Evolutionary conservation across 164 flowering plant genomes (phyloP), one percentile per base, ranked within the genome.

Genomic region (Piper betle): DNA sequence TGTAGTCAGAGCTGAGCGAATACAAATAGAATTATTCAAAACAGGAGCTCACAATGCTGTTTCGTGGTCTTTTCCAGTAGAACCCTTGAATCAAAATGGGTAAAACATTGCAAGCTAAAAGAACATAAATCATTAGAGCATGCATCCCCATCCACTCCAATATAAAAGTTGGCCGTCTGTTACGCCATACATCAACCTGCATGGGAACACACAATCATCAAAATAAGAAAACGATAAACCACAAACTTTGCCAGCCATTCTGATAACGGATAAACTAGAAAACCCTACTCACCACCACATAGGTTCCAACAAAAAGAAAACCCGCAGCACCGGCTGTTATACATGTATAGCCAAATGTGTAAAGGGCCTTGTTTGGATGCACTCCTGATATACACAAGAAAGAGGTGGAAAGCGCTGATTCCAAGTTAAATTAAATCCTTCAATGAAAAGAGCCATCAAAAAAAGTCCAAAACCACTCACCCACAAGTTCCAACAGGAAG

Each of bases 91-190:
- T 58, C 48, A 80, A 1, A 57, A 85, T 20, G 0, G 87, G 87
- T 60, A 84, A 25, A 46, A 85, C 6, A 57, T 85, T 87, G 78
- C 87, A 81, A 4, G 91, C 85, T 58, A 71, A 81, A 58, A 88
- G 77, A 62, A 79, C 58, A 61, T 68, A 88, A 37, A 88, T 82
- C 69, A 75, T 65, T 74, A 85, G 67, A 0, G 96, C 83, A 71
- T 88, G 75, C 80, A 59, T 79, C 52, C 96, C 96, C 77, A 85
- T 82, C 91, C 89, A 87, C 75, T 87, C 85, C 62, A 82, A 54
- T 57, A 77, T 71, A 10, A 72, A 15, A 13, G 82, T 77, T 1
- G 71, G 58, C 15, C 83, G 79, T 62, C 79, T 72, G 37, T 67
- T 78, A 52, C 84, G 82, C 40, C 59, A 74, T 55, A 82, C 78